Base-by-base conservation (phyloP, 768 basidiomycete genomes). In the Leucogyrophana mollusca region DNA sequence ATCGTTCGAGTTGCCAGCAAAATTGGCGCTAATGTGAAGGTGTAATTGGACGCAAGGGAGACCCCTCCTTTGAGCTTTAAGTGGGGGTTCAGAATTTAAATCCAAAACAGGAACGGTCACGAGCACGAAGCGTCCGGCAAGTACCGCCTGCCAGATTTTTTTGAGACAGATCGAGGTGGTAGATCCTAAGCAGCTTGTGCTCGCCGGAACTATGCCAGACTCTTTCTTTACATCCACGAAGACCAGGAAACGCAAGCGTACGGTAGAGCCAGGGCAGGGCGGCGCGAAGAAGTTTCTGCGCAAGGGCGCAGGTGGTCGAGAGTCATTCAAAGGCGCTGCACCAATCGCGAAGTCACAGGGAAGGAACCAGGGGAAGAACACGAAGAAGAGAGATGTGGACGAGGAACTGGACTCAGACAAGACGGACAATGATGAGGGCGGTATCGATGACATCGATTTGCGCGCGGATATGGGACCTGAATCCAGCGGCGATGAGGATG, bases 401-500 rank as follows among this genome's bases (percentile, higher is more conserved):
- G 87, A 90, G 57, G 88, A 90, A 58, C 71, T 89, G 27, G 69
- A 66, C 25, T 87, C 82, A 25, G 85, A 86, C 58, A 69, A 70
- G 51, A 79, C 78, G 4, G 73, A 79, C 45, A 75, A 75, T 23
- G 80, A 77, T 24, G 77, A 73, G 33, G 67, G 55, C 4, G 70
- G 59, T 11, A 71, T 91, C 42, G 87, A 88, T 56, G 83, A 87
- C 60, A 76, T 93, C 72, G 89, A 94, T 60, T 67, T 93, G 52
- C 70, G 81, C 34, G 73, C 73, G 27, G 76, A 79, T 47, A 67
- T 71, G 21, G 83, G 83, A 50, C 74, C 67, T 13, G 77, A 74
- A 3, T 75, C 71, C 21, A 88, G 87, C 54, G 87, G 81, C 5
- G 91, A 93, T 34, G 93, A 96, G 56, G 85, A 94, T 55, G 80